Conservation (phyloP, 2,329 filamentous ascomycete genomes). For the Talaromyces marneffei region DNA sequence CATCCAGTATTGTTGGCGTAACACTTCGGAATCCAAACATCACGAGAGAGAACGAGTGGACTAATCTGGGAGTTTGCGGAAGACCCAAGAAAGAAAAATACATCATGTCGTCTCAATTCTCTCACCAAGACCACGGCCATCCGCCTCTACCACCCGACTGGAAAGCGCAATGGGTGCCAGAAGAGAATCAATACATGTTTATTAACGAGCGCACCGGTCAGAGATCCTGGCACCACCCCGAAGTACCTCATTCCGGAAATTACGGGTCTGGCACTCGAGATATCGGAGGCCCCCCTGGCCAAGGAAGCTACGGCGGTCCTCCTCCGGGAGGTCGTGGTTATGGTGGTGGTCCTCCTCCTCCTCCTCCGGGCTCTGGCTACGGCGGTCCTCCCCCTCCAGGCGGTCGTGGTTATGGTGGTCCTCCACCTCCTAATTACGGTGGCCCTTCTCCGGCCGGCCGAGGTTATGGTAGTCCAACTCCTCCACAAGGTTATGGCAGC, state of each 20-base stretch:
- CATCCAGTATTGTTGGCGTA: not conserved
- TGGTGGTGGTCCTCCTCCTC: not conserved
- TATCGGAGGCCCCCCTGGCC: conserved; percentile 3
- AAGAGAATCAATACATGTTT: conserved; percentile 8
- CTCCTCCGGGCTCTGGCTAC: not conserved
- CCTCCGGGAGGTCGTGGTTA: conserved; percentile 1
- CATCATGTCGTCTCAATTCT: conserved; percentile 12
- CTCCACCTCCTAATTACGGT: conserved; percentile 2
- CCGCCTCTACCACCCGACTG: conserved; percentile 12
- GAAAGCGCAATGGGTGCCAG: conserved; percentile 8
- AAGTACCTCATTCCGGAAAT: not conserved
- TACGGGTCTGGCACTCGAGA: conserved; percentile 1
- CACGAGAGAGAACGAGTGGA: not conserved
- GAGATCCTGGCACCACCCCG: conserved; percentile 11
- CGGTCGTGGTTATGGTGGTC: not conserved
- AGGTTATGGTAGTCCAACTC: conserved; percentile 3
- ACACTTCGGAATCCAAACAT: not conserved
- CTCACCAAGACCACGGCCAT: conserved; percentile 13
- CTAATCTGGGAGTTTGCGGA: not conserved
- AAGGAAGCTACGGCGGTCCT: not conserved
- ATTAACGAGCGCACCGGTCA: conserved; percentile 13
- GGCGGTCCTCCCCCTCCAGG: not conserved
- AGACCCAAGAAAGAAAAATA: not conserved
- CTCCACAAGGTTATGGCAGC: conserved; percentile 4
- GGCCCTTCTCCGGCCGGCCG: conserved; percentile 1